These are phyloP conservation scores for Hanseniaspora lachancei DNA, from an alignment of 805 yeast species.

Conservation along the genomic window DNA sequence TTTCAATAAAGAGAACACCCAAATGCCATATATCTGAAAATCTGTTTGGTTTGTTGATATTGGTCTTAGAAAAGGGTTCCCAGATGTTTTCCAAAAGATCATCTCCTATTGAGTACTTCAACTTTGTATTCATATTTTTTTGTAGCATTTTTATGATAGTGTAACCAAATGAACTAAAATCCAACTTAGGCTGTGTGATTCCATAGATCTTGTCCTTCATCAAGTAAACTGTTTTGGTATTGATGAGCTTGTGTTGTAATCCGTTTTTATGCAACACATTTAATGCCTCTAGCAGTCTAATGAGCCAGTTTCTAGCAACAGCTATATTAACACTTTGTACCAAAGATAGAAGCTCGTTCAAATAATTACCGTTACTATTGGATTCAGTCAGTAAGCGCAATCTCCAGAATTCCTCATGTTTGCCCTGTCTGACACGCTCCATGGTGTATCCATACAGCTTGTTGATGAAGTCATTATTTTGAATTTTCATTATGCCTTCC, in stretches of 20 bases:
- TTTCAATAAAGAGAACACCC: constrained; percentile 62
- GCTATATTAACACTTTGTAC: constrained; percentile 56
- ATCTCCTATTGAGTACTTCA: constrained; percentile 15
- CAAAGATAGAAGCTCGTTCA: constrained; percentile 54
- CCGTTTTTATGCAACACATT: constrained; percentile 82
- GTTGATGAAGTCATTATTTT: constrained; percentile 49
- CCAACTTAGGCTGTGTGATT: constrained; percentile 44
- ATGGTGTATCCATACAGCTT: constrained; percentile 62
- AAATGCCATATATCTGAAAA: constrained; percentile 91
- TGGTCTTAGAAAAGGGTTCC: constrained; percentile 56
- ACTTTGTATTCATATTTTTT: constrained; percentile 28
- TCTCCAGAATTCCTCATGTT: constrained; percentile 43
- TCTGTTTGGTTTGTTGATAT: constrained; percentile 41
- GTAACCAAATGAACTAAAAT: constrained; percentile 48
- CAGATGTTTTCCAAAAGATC: constrained; percentile 37
- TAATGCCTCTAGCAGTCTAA: constrained; percentile 71
- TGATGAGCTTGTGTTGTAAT: constrained; percentile 55
- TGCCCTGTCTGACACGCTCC: constrained; percentile 34
- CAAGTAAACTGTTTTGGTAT: constrained; percentile 45
- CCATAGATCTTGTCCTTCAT: constrained; percentile 40
- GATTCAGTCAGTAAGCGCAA: constrained; percentile 58
- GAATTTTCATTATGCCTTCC: constrained; percentile 42
- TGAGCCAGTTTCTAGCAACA: constrained; percentile 76
- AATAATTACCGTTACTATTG: constrained; percentile 37
- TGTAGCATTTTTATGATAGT: constrained; percentile 32